phyloP scores from a whole-genome alignment of 202 grass and related monocot genomes.

The Setaria italica region DNA sequence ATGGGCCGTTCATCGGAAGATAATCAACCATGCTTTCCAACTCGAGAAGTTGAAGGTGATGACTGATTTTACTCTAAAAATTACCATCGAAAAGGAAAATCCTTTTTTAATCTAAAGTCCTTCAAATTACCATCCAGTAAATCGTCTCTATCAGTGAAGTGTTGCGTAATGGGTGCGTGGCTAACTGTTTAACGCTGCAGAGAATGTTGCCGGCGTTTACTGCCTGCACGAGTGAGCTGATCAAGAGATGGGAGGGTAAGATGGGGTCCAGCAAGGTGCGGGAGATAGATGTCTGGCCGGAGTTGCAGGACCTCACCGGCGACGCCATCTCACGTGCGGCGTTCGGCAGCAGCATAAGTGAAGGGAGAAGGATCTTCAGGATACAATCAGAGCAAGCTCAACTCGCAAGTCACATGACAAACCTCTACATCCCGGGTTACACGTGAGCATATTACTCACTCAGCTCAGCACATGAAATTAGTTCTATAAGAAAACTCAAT shows the following conservation, averaged over 20 bases:
- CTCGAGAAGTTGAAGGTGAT: constrained; percentile 64
- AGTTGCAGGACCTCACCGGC: constrained; percentile 62
- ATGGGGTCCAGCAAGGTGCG: background rate
- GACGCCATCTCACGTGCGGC: constrained; percentile 58
- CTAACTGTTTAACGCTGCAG: constrained; percentile 39
- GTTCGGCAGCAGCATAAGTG: constrained; percentile 59
- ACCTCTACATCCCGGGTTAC: constrained; percentile 46
- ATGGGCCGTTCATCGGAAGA: constrained; percentile 61
- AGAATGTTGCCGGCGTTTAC: constrained; percentile 62
- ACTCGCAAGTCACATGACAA: background rate
- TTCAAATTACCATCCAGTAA: background rate
- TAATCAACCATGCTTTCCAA: constrained; percentile 59
- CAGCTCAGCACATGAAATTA: background rate
- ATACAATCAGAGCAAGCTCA: constrained; percentile 46
- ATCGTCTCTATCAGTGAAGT: background rate
- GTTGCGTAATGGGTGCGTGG: background rate
- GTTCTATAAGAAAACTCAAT: background rate
- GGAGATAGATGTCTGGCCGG: constrained; percentile 63
- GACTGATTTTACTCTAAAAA: background rate
- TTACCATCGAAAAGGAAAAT: background rate
- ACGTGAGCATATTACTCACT: constrained; percentile 33
- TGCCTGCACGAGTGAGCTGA: constrained; percentile 44
- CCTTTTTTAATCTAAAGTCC: no score
- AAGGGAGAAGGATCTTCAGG: constrained; percentile 60
- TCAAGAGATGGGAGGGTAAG: constrained; percentile 47